phyloP scores from a whole-genome alignment of 176 grass and related monocot genomes.

The Themeda triandra region DNA sequence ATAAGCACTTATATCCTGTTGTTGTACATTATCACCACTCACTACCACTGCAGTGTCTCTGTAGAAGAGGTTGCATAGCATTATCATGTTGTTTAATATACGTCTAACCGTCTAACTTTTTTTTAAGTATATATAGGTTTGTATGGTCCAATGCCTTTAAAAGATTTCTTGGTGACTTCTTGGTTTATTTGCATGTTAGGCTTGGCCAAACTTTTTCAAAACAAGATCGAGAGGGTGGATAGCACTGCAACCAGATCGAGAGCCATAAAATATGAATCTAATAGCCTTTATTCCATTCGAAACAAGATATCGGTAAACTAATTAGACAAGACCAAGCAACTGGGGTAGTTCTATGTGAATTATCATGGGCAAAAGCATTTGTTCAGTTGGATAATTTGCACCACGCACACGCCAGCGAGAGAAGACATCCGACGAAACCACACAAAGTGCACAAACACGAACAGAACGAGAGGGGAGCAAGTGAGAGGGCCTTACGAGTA shows the following conservation, averaged over 20 bases:
- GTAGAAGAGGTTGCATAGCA: background rate
- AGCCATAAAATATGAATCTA: slow-evolving; percentile 1
- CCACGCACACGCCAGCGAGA: too few species aligned
- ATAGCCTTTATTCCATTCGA: slow-evolving; percentile 15
- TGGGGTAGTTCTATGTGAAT: slow-evolving; percentile 12
- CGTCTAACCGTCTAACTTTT: too few species aligned
- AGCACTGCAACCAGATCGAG: background rate
- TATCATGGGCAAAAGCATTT: background rate
- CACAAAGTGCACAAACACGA: too few species aligned
- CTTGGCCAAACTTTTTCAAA: background rate
- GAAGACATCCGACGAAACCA: too few species aligned
- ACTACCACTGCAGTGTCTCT: background rate
- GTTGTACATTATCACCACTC: too few species aligned
- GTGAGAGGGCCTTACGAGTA: too few species aligned
- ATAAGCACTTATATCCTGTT: too few species aligned
- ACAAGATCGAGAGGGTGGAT: too few species aligned
- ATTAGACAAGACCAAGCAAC: background rate
- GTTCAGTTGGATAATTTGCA: background rate
- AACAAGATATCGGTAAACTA: background rate
- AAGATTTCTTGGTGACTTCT: background rate
- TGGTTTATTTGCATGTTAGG: slow-evolving; percentile 6
- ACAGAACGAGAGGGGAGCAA: too few species aligned
- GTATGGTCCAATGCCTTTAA: background rate
- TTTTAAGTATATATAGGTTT: background rate
- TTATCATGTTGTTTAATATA: background rate